Evolutionary conservation across 2,329 filamentous ascomycete species (phyloP).

Genomic region (Penicillium sp.): DNA sequence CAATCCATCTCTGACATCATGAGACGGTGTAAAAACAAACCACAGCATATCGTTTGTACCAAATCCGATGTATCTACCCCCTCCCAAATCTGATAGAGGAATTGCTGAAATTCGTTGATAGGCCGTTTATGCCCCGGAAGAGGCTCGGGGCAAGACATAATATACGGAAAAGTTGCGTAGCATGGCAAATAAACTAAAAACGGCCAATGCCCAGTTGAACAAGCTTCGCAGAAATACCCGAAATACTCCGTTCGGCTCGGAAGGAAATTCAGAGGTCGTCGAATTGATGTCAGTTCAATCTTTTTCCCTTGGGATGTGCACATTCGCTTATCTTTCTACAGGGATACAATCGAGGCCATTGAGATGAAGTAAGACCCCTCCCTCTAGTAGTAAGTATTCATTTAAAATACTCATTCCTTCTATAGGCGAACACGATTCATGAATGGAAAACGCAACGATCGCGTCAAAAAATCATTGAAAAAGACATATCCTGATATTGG

Average conservation of each 20-base stretch:
- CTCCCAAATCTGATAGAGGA: not conserved
- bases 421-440: conserved; percentile 1
- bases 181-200: not conserved
- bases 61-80: conserved; percentile 12
- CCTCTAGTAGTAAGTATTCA: no score
- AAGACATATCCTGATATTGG: not conserved
- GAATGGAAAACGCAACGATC: conserved; percentile 1
- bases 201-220: not conserved
- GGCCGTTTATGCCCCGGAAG: not conserved
- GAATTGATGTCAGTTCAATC: not conserved
- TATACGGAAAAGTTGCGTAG: not conserved
- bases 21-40: conserved; percentile 5
- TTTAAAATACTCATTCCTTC: not conserved
- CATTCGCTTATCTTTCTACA: not conserved
- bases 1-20: conserved; percentile 17
- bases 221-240: not conserved
- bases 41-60: conserved; percentile 21
- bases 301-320: not conserved
- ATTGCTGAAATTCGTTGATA: not conserved
- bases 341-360: not conserved
- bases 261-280: not conserved
- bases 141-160: not conserved
- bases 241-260: not conserved
- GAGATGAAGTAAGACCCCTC: not conserved
- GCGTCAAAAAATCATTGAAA: not conserved